Evolutionary conservation across 345 rosid species (phyloP).

Genomic region (Toxicodendron radicans): DNA sequence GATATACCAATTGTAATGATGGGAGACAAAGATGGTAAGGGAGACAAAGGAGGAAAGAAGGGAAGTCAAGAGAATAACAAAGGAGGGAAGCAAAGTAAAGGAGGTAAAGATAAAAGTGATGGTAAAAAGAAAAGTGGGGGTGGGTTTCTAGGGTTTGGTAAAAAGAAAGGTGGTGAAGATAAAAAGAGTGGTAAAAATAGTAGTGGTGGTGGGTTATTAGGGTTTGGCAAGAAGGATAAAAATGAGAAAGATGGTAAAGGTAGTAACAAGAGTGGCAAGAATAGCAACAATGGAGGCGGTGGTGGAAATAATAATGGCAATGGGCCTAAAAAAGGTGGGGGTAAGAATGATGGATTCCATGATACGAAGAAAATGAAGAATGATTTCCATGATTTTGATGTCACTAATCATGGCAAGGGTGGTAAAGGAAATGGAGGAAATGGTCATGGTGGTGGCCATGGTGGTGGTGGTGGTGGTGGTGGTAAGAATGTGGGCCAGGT

Average conservation of each 20-base stretch:
- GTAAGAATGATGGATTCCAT: constrained; percentile 45
- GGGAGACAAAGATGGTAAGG: constrained; percentile 34
- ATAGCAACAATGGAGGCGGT: constrained; percentile 25
- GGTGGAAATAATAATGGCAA: constrained; percentile 41
- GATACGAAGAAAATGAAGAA: constrained; percentile 36
- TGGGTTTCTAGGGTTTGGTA: constrained; percentile 43
- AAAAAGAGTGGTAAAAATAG: constrained; percentile 34
- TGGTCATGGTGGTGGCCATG: constrained; percentile 29
- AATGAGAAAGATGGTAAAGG: constrained; percentile 30
- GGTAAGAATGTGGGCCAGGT: constrained; percentile 8
- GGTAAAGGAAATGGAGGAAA: constrained; percentile 23
- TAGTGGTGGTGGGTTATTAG: constrained; percentile 34
- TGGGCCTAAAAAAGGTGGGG: constrained; percentile 61
- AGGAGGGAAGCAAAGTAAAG: constrained; percentile 19
- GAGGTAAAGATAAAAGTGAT: constrained; percentile 38
- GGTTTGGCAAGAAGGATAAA: constrained; percentile 51
- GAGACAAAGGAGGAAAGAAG: constrained; percentile 35
- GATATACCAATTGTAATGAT: constrained; percentile 59
- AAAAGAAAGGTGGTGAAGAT: constrained; percentile 45
- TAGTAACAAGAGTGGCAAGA: constrained; percentile 37
- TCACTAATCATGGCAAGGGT: constrained; percentile 34
- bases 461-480: constrained; percentile 24
- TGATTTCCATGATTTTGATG: constrained; percentile 50
- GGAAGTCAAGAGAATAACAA: constrained; percentile 20
- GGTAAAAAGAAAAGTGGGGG: constrained; percentile 41